phyloP scores from a whole-genome alignment of 2,329 filamentous ascomycete species.

The Aspergillus eucalypticola region DNA sequence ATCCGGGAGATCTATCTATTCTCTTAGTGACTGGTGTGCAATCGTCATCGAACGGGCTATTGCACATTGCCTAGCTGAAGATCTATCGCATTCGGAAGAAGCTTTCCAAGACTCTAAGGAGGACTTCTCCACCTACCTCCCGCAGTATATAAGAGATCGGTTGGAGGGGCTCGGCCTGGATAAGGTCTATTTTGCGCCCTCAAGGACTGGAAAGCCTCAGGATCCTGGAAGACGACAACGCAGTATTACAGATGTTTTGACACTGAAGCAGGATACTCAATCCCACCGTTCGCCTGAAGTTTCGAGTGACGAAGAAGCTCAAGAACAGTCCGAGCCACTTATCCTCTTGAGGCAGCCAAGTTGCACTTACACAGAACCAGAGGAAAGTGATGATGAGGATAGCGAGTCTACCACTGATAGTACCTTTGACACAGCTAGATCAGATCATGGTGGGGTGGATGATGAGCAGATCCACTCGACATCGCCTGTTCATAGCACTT shows the following conservation, averaged over 20 bases:
- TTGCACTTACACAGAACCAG: not conserved
- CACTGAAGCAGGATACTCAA: not conserved
- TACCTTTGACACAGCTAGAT: not conserved
- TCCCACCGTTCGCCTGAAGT: not conserved
- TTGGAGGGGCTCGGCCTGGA: not conserved
- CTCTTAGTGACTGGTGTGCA: not conserved
- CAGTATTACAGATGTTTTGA: not conserved
- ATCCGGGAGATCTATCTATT: fast-evolving
- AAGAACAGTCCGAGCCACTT: not conserved
- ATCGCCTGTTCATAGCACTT: not conserved
- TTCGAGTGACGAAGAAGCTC: not conserved
- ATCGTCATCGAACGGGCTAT: not conserved
- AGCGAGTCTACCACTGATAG: not conserved
- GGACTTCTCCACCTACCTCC: not conserved
- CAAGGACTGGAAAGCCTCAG: not conserved
- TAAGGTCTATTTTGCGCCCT: not conserved
- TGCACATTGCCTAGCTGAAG: not conserved
- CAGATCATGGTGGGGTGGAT: not conserved
- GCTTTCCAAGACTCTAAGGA: not conserved
- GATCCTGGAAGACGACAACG: not conserved
- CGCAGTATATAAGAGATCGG: not conserved
- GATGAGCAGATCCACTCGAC: not conserved
- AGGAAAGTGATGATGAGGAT: not conserved
- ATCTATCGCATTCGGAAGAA: not conserved
- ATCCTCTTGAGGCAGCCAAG: not conserved